Percentiles rank a stretch among this genome's conserved stretches.
Conservation (phyloP, 805 yeast genomes). For the Allodekkera sacchari region DNA sequence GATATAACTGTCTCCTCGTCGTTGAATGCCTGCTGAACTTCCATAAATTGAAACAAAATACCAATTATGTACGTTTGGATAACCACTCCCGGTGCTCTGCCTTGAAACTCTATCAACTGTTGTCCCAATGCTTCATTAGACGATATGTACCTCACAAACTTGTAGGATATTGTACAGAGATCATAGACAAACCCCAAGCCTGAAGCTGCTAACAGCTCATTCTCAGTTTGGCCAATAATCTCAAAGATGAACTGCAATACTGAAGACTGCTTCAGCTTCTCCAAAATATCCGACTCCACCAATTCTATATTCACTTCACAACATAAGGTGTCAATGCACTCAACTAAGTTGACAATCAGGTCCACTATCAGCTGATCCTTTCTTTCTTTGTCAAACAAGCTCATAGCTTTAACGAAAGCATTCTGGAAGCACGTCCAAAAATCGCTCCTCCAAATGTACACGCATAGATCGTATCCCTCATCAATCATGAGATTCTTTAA, state of each 20-base stretch:
- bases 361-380: constrained; percentile 44
- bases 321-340: constrained; percentile 53
- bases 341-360: constrained; percentile 63
- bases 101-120: neutral
- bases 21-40: constrained; percentile 16
- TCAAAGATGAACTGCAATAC: constrained; percentile 30
- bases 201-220: constrained; percentile 12
- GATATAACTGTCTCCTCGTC: neutral
- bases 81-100: constrained; percentile 5
- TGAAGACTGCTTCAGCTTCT: constrained; percentile 12
- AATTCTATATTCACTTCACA: constrained; percentile 51
- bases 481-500: constrained; percentile 74
- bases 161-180: constrained; percentile 20
- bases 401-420: constrained; percentile 42
- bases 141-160: constrained; percentile 16
- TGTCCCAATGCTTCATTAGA: constrained; percentile 9
- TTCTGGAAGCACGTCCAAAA: constrained; percentile 56
- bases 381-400: constrained; percentile 21
- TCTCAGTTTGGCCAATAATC: constrained; percentile 28
- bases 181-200: constrained; percentile 23
- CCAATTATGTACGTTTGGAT: constrained; percentile 21
- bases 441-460: constrained; percentile 67
- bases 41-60: constrained; percentile 23
- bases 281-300: constrained; percentile 27
- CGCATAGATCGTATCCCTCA: constrained; percentile 79